phyloP scores from a whole-genome alignment of 2,329 filamentous ascomycete species.

The Beauveria sp. region DNA sequence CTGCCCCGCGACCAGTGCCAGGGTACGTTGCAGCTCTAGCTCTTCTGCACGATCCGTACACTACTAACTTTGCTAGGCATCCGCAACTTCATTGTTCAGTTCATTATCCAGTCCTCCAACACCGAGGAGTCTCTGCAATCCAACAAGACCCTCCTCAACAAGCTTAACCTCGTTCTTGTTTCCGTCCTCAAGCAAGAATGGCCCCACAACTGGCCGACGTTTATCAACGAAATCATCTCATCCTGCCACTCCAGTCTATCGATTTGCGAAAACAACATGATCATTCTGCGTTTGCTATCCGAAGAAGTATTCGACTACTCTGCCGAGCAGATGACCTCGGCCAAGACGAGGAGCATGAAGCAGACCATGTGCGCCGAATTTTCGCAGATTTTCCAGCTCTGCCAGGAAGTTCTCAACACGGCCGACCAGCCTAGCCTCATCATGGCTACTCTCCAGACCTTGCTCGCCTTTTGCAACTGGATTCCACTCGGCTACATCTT shows the following conservation, averaged over 20 bases:
- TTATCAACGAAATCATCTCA: slow-evolving; percentile 98
- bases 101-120: slow-evolving; percentile 89
- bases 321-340: slow-evolving; percentile 97
- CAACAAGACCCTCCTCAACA: slow-evolving; percentile 89
- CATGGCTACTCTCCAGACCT: slow-evolving; percentile 92
- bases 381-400: slow-evolving; percentile 95
- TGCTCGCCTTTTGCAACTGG: slow-evolving; percentile 97
- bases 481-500: slow-evolving; percentile 98
- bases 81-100: slow-evolving; percentile 97
- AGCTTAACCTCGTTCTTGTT: slow-evolving; percentile 94
- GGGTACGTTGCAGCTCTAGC: slow-evolving; percentile 40
- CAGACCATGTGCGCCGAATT: slow-evolving; percentile 99
- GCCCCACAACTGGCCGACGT: slow-evolving; percentile 99
- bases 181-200: slow-evolving; percentile 98
- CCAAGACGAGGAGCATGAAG: slow-evolving; percentile 93
- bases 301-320: slow-evolving; percentile 99
- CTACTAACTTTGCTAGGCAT: slow-evolving; percentile 56
- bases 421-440: slow-evolving; percentile 83
- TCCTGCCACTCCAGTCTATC: slow-evolving; percentile 92
- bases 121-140: slow-evolving; percentile 80
- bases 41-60: slow-evolving; percentile 11
- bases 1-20: slow-evolving; percentile 92
- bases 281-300: slow-evolving; percentile 86
- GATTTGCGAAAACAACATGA: slow-evolving; percentile 99
- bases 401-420: slow-evolving; percentile 87